Evolutionary conservation across 371 early-diverging fungal species (phyloP).

Genomic region (Mortierella sp.): DNA sequence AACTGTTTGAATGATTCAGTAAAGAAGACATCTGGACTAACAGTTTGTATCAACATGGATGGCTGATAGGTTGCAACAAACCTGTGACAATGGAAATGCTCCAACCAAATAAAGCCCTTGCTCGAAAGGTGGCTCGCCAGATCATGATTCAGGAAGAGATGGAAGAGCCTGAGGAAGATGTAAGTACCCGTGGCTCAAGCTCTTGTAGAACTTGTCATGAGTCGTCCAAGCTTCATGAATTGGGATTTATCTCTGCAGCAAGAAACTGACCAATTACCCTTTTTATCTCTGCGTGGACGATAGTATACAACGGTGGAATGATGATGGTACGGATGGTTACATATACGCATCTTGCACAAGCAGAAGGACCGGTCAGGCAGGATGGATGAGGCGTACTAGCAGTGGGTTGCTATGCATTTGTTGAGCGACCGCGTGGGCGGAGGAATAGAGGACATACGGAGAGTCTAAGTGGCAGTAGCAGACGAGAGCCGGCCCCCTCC

Average conservation of each 20-base stretch:
- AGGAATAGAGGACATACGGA: no score
- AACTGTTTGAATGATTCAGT: no score
- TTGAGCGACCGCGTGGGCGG: no score
- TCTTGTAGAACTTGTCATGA: background rate
- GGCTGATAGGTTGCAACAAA: constrained; percentile 33
- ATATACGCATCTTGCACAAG: no score
- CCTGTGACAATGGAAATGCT: constrained; percentile 23
- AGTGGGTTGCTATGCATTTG: no score
- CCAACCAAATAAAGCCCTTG: constrained; percentile 43
- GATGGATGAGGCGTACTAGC: no score
- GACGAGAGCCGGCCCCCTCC: no score
- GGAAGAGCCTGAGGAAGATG: constrained; percentile 27
- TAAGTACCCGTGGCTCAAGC: constrained; percentile 1
- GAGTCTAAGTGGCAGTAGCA: no score
- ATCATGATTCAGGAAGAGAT: constrained; percentile 32
- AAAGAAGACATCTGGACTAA: no score
- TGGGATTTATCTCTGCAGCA: background rate
- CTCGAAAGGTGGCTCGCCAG: constrained; percentile 44
- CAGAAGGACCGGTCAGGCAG: no score
- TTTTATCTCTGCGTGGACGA: background rate
- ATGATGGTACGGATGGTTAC: background rate
- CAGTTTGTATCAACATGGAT: no score
- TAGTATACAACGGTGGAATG: constrained; percentile 42
- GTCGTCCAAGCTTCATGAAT: background rate
- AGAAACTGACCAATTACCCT: background rate